phyloP scores from a whole-genome alignment of 805 yeast species.

The Candida caryicola region DNA sequence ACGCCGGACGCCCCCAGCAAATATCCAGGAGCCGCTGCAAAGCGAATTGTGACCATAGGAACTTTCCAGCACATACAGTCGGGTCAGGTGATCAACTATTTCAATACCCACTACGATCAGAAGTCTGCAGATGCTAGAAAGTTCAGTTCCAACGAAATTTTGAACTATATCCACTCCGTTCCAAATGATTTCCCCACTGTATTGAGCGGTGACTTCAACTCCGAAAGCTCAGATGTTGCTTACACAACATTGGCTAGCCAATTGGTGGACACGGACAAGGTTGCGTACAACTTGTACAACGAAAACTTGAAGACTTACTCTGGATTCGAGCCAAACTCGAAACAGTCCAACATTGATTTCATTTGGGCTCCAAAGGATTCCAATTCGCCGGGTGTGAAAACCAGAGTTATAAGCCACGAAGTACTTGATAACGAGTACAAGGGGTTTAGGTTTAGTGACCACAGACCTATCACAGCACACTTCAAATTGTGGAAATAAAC shows the following conservation, averaged over 20 bases:
- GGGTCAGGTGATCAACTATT: constrained; percentile 22
- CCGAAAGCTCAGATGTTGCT: constrained; percentile 18
- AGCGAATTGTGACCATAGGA: constrained; percentile 39
- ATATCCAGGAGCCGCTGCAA: constrained; percentile 49
- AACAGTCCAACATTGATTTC: constrained; percentile 38
- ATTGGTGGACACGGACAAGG: constrained; percentile 25
- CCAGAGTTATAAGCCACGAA: constrained; percentile 23
- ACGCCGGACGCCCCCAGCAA: constrained; percentile 53
- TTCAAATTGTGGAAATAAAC: constrained; percentile 10
- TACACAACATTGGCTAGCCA: constrained; percentile 38
- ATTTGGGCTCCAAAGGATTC: constrained; percentile 30
- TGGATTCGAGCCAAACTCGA: constrained; percentile 30
- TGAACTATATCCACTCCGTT: constrained; percentile 13
- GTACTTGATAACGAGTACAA: constrained; percentile 36
- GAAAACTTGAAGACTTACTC: constrained; percentile 39
- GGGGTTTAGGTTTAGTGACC: constrained; percentile 43
- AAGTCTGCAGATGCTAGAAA: constrained; percentile 44
- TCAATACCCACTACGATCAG: constrained; percentile 54
- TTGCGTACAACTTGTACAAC: constrained; percentile 7
- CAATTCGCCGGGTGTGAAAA: constrained; percentile 10
- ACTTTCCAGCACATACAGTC: constrained; percentile 19
- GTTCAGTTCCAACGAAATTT: constrained; percentile 43
- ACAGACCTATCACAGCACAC: constrained; percentile 43
- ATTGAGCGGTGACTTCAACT: constrained; percentile 59
- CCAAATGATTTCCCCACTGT: constrained; percentile 33